Evolutionary conservation across 805 yeast genomes (phyloP), one percentile per base, ranked within the genome.

Genomic region (Sungouiozyma intestinalis): DNA sequence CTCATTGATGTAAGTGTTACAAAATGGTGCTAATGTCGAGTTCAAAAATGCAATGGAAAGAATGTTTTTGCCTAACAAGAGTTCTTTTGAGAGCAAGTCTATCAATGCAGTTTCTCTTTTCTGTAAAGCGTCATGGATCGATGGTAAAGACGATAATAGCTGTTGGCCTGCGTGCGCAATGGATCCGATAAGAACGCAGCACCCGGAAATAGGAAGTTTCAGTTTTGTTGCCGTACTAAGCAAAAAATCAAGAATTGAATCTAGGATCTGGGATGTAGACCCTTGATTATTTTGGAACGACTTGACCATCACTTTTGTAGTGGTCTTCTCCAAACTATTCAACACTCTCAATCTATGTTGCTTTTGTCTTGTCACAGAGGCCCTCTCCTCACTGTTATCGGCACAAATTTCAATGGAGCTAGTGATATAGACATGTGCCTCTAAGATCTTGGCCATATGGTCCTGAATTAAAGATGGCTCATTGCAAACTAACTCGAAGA

Each of bases 31-130:
- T 31, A 77, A 58, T 46, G 72, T 71, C 2, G 60, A 50, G 16
- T 67, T 68, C 39, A 79, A 65, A 16, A 55, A 70, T 45, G 45
- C 66, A 44, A 54, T 56, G 45, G 68, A 57, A 5, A 74, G 69
- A 1, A 72, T 58, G 2, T 43, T 42, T 48, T 77, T 77, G n/a
- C 64, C 64, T 37, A 72, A 52, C n/a, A 77, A 58, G 11, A 69
- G 70, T 36, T 63, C 66, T 43, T 66, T 24, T 70, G 11, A 58
- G 63, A 47, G 65, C 60, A 40, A 48, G 58, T 15, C 52, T 54
- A 37, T 59, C 45, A 16, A 48, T 6, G 41, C 46, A 11, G 46
- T 51, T 24, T 44, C 50, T 15, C 47, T 46, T 4, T 52, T 52
- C 31, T 51, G 51, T 13, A 59, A 39, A 8, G 45, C 35, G 19